Conservation (phyloP, 1,139 yeast genomes). For the Zhuliangozyma parablackwelliae region DNA sequence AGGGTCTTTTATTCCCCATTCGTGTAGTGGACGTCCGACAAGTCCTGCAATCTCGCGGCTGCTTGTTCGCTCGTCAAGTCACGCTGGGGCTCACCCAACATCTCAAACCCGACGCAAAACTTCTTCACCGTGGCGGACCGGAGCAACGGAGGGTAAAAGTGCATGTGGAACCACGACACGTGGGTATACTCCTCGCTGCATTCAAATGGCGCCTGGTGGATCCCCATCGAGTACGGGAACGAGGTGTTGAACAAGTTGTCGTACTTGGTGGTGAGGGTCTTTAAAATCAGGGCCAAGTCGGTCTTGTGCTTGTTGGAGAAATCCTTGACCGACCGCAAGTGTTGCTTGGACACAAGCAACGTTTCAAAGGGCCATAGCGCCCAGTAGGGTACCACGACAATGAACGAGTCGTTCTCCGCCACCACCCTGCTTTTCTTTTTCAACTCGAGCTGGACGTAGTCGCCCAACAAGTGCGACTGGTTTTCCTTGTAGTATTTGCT, state of each 20-base stretch:
- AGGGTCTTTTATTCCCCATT: slow-evolving; percentile 1
- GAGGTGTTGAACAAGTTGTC: slow-evolving; percentile 68
- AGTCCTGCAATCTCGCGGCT: slow-evolving; percentile 50
- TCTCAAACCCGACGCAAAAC: slow-evolving; percentile 73
- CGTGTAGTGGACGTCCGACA: slow-evolving; percentile 36
- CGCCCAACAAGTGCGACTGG: slow-evolving; percentile 53
- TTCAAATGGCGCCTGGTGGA: slow-evolving; percentile 66
- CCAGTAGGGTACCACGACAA: slow-evolving; percentile 80
- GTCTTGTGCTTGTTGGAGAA: slow-evolving; percentile 45
- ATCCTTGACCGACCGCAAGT: slow-evolving; percentile 48
- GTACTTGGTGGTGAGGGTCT: slow-evolving; percentile 57
- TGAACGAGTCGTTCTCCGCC: slow-evolving; percentile 55
- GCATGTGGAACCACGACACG: slow-evolving; percentile 67
- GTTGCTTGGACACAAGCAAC: slow-evolving; percentile 53
- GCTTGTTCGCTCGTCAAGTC: slow-evolving; percentile 77
- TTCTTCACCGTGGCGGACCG: slow-evolving; percentile 73
- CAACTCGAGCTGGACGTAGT: slow-evolving; percentile 59
- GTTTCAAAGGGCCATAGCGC: slow-evolving; percentile 83
- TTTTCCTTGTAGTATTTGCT: slow-evolving; percentile 41
- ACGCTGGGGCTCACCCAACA: slow-evolving; percentile 77
- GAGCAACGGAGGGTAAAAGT: slow-evolving; percentile 74
- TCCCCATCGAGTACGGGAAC: slow-evolving; percentile 80
- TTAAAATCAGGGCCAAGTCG: slow-evolving; percentile 57
- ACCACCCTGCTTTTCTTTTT: slow-evolving; percentile 51
- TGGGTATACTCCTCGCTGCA: slow-evolving; percentile 34